phyloP scores from a whole-genome alignment of 495 filamentous ascomycete species.

The Annulohypoxylon stygium region DNA sequence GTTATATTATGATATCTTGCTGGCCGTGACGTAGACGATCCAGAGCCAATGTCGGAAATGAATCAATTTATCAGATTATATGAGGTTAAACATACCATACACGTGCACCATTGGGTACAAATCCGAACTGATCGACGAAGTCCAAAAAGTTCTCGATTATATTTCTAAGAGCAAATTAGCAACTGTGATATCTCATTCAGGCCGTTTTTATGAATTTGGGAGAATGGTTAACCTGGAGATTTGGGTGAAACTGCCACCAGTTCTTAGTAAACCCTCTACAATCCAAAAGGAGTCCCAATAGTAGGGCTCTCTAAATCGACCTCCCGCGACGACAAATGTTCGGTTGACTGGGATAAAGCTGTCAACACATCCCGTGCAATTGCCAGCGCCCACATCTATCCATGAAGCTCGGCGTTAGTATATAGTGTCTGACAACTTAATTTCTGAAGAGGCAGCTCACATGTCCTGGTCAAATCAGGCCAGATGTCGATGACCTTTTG shows the following conservation, averaged over 20 bases:
- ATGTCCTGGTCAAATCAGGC: constrained; percentile 63
- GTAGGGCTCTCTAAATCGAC: constrained; percentile 65
- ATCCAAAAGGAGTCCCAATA: constrained; percentile 70
- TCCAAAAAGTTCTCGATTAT: constrained; percentile 67
- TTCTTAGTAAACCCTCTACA: constrained; percentile 63
- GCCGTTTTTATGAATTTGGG: background rate
- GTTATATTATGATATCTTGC: background rate
- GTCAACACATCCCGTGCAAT: constrained; percentile 60
- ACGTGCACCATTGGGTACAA: constrained; percentile 64
- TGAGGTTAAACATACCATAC: constrained; percentile 46
- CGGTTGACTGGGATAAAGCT: constrained; percentile 66
- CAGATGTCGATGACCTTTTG: constrained; percentile 65
- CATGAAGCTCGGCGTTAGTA: constrained; percentile 12
- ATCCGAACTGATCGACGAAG: constrained; percentile 63
- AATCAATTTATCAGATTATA: background rate
- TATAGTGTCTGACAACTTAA: background rate
- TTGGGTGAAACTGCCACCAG: constrained; percentile 61
- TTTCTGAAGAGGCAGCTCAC: constrained; percentile 2
- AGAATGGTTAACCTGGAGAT: constrained; percentile 54
- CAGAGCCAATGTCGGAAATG: background rate
- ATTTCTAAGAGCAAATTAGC: constrained; percentile 49
- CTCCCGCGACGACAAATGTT: constrained; percentile 65
- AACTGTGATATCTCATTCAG: background rate
- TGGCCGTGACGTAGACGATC: background rate
- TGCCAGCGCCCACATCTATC: constrained; percentile 55